Percentiles rank a stretch among this genome's conserved stretches.
Evolutionary conservation across 345 rosid species (phyloP).

Genomic region (Citropsis articulata): DNA sequence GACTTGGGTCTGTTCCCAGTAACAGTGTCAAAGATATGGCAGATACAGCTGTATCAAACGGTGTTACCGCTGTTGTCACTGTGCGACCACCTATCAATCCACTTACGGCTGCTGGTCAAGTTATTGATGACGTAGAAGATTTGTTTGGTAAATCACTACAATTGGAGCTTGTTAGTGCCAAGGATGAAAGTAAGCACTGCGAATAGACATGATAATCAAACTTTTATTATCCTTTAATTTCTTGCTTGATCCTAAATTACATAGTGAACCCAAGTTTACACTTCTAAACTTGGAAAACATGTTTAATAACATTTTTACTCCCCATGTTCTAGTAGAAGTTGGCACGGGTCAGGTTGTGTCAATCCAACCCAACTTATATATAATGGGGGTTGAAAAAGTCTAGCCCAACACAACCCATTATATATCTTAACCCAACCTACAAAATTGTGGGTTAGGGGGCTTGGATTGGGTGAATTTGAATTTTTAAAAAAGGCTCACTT

Average conservation of each 20-base stretch:
- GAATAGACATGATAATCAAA: no score
- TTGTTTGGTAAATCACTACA: slow-evolving; percentile 42
- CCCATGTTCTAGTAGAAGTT: not conserved
- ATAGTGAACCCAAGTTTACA: no score
- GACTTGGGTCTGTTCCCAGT: slow-evolving; percentile 1
- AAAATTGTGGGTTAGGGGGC: fast-evolving
- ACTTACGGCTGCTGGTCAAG: not conserved
- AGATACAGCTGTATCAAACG: not conserved
- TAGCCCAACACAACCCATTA: no score
- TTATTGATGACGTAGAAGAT: slow-evolving; percentile 40
- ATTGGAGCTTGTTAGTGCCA: slow-evolving; percentile 53
- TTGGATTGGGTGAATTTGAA: no score
- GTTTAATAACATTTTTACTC: not conserved
- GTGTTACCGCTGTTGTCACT: slow-evolving; percentile 37
- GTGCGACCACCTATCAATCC: slow-evolving; percentile 10
- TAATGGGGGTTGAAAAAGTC: no score
- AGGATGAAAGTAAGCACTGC: slow-evolving; percentile 43
- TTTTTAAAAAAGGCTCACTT: no score
- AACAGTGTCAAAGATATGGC: slow-evolving; percentile 21
- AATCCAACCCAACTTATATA: no score
- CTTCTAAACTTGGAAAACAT: no score
- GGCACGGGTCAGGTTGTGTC: no score
- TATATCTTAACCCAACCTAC: no score
- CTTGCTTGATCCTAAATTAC: no score
- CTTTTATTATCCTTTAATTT: no score